phyloP scores from a whole-genome alignment of 371 early-diverging fungal genomes.

The Umbelopsis sp. region DNA sequence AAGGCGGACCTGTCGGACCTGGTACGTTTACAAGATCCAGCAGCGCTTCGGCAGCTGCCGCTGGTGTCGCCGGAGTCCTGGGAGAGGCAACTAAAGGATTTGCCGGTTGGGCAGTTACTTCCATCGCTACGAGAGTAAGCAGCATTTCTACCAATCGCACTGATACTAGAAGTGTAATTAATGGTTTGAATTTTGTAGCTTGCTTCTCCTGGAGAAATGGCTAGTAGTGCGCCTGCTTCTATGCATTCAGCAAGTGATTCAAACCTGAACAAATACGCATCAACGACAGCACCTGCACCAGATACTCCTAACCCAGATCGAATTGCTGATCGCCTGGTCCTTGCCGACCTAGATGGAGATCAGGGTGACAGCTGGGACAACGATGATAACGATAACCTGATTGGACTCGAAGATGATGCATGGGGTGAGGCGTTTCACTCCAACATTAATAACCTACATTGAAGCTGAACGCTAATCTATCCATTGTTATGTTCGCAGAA shows the following conservation, averaged over 20 bases:
- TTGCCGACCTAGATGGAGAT: slow-evolving; percentile 21
- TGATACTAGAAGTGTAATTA: background rate
- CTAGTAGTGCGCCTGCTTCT: slow-evolving; percentile 6
- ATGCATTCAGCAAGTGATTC: slow-evolving; percentile 5
- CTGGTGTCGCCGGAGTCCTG: slow-evolving; percentile 39
- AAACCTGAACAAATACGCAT: slow-evolving; percentile 20
- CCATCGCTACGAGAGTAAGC: slow-evolving; percentile 46
- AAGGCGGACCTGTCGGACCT: slow-evolving; percentile 20
- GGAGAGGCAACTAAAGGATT: slow-evolving; percentile 53
- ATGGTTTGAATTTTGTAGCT: slow-evolving; percentile 24
- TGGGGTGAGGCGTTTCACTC: slow-evolving; percentile 34
- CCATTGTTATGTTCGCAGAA: slow-evolving; percentile 21
- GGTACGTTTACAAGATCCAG: slow-evolving; percentile 17
- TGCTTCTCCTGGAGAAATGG: slow-evolving; percentile 48
- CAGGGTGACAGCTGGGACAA: slow-evolving; percentile 43
- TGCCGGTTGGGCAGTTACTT: slow-evolving; percentile 56
- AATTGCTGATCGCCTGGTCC: slow-evolving; percentile 7
- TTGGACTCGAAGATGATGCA: slow-evolving; percentile 38
- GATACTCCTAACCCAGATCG: slow-evolving; percentile 2
- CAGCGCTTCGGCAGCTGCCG: slow-evolving; percentile 28
- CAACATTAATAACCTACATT: too few relatives aligned
- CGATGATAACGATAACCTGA: slow-evolving; percentile 36
- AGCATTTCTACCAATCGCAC: background rate
- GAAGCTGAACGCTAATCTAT: background rate
- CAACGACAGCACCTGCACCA: background rate